Evolutionary conservation across 2,329 filamentous ascomycete genomes (phyloP).

Genomic region (Neoarthrinium moseri): DNA sequence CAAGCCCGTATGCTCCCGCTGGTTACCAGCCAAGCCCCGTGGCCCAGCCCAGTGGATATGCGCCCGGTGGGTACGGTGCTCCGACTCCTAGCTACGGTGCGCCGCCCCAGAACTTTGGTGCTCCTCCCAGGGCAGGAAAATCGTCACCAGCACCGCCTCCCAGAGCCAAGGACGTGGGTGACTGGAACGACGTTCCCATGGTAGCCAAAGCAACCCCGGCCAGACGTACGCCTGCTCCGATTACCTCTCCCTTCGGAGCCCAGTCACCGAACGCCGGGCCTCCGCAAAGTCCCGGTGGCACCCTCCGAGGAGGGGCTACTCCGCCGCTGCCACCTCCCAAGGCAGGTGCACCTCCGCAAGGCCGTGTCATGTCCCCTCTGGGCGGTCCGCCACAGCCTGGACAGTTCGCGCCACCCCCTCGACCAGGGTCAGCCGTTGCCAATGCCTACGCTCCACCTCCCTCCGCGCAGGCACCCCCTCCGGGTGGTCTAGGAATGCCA

Average conservation of each 20-base stretch:
- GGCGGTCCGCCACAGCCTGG: slow-evolving; percentile 52
- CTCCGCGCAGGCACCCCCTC: slow-evolving; percentile 34
- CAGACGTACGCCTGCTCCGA: slow-evolving; percentile 72
- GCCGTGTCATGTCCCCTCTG: slow-evolving; percentile 72
- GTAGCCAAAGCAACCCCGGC: slow-evolving; percentile 72
- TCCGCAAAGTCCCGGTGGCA: slow-evolving; percentile 57
- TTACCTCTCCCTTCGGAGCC: slow-evolving; percentile 74
- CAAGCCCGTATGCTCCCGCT: slow-evolving; percentile 51
- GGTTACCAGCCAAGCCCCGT: slow-evolving; percentile 56
- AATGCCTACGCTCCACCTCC: slow-evolving; percentile 65
- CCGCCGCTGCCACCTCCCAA: slow-evolving; percentile 84
- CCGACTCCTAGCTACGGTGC: slow-evolving; percentile 25
- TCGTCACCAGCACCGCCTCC: slow-evolving; percentile 61
- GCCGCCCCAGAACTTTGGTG: slow-evolving; percentile 39
- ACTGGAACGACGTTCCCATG: slow-evolving; percentile 95
- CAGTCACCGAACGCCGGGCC: slow-evolving; percentile 56
- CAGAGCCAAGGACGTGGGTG: slow-evolving; percentile 67
- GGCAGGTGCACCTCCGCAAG: slow-evolving; percentile 57
- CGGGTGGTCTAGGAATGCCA: slow-evolving; percentile 26
- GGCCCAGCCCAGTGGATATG: slow-evolving; percentile 23
- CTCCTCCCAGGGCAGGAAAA: slow-evolving; percentile 62
- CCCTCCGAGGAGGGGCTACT: slow-evolving; percentile 62
- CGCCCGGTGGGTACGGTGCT: slow-evolving; percentile 29
- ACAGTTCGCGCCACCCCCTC: slow-evolving; percentile 40
- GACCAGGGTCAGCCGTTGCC: slow-evolving; percentile 56